A percentile compares a stretch with the other conserved stretches of the same genome.
phyloP scores from a whole-genome alignment of 768 basidiomycete genomes.

The Chalciporus pseudorubinellus region DNA sequence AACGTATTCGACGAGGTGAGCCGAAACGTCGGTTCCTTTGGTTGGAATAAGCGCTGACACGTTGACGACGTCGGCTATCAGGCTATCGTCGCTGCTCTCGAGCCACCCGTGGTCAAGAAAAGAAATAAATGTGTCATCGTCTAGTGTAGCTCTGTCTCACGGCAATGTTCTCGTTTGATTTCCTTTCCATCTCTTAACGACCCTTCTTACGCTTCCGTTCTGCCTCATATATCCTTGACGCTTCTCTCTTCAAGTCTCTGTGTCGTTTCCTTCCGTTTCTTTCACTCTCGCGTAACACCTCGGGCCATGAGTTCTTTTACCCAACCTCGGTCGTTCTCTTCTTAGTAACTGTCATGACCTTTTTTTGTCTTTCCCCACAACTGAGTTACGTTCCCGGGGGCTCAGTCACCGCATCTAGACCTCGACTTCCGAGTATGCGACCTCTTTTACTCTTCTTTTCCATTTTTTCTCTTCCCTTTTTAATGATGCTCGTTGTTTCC shows the following conservation, averaged over 20 bases:
- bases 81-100: constrained; percentile 98
- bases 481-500: background rate
- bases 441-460: constrained; percentile 20
- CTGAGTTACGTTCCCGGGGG: constrained; percentile 28
- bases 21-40: constrained; percentile 4
- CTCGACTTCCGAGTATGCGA: constrained; percentile 18
- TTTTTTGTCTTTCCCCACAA: constrained; percentile 19
- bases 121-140: constrained; percentile 80
- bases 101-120: constrained; percentile 91
- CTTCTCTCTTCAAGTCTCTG: constrained; percentile 21
- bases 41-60: no score
- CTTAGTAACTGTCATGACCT: constrained; percentile 12
- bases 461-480: constrained; percentile 1
- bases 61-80: constrained; percentile 9
- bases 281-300: constrained; percentile 18
- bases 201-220: constrained; percentile 28
- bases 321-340: constrained; percentile 23
- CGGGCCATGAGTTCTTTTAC: constrained; percentile 25
- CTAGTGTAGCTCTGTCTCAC: constrained; percentile 44
- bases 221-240: constrained; percentile 38
- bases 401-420: constrained; percentile 22
- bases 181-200: constrained; percentile 35
- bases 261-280: constrained; percentile 16
- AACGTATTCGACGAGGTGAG: constrained; percentile 99
- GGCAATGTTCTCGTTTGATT: constrained; percentile 29